Base-by-base conservation (phyloP, 495 filamentous ascomycete species). In the Articulospora tetracladia region DNA sequence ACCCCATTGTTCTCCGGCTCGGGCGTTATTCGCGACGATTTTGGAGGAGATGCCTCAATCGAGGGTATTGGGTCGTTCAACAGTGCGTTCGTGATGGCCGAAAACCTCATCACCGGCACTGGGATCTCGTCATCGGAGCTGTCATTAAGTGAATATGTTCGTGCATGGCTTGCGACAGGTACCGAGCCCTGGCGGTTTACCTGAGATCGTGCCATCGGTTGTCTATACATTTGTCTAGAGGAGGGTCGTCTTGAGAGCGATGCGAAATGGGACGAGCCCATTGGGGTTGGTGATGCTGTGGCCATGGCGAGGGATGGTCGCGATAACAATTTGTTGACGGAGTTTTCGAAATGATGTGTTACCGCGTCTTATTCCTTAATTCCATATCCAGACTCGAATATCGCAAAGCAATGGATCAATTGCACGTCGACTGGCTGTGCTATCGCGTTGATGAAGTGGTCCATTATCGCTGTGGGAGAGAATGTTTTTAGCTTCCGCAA, bases 101-200 rank as follows among this genome's bases (percentile, higher is more conserved):
- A 92, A 66, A 91, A 85, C 70, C 88, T 90, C 72, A 90, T 89
- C 70, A 90, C 89, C 59, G 87, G 88, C 24, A 85, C 77, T 22
- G 82, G 83, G 8, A 81, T 77, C 62, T 88, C 85, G 58, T 91
- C 88, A 66, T 93, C 89, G 19, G 89, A 91, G 73, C 88, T 92
- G 66, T 92, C 89, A 30, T 68, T 66, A 22, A 69, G 60, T 12
- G 66, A 66, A 32, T 66, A 66, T 19, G 51, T 53, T 15, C 61
- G 63, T 32, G 66, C 55, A 36, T 60, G 63, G 7, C 13, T 30
- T 4, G 49, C 58, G 1, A 54, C 30, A 10, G 57, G 60, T 11
- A 53, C 28, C 10, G 48, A 28, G 10, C 63, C 57, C 27, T 12
- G 46, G 0, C 61, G 57, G 49, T 41, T 53, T 17, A 56, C 39